Evolutionary conservation across 2,329 filamentous ascomycete species (phyloP).

Genomic region (Chlorencoelia australis): DNA sequence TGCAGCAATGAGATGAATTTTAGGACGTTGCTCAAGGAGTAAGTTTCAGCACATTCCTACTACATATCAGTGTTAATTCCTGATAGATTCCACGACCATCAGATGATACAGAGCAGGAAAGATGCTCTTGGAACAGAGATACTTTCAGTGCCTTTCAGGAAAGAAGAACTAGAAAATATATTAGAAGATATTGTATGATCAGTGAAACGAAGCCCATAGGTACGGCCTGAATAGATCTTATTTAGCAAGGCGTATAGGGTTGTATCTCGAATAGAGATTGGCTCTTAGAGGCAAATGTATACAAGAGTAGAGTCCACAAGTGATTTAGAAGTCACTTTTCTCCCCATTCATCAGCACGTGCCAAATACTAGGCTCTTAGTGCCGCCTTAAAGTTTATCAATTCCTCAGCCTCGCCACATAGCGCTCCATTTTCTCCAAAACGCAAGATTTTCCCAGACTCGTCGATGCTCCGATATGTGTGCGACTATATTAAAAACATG

Average conservation of each 20-base stretch:
- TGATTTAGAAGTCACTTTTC: no score
- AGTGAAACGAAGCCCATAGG: no score
- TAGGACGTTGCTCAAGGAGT: constrained; percentile 87
- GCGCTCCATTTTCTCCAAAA: no score
- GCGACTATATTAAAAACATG: constrained; percentile 7
- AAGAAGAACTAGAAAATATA: constrained; percentile 81
- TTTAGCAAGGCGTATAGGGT: constrained; percentile 9
- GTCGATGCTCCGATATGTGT: constrained; percentile 14
- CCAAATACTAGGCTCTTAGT: no score
- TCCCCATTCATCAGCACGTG: no score
- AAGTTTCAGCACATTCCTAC: constrained; percentile 25
- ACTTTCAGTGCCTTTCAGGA: constrained; percentile 73
- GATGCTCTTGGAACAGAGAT: constrained; percentile 79
- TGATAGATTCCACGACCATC: constrained; percentile 83
- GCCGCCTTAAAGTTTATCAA: no score
- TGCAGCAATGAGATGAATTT: constrained; percentile 96
- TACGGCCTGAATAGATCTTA: constrained; percentile 2
- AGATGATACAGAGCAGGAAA: constrained; percentile 86
- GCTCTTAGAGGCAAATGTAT: no score
- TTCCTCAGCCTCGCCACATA: no score
- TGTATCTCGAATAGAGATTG: neutral
- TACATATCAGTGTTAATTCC: constrained; percentile 20
- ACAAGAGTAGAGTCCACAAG: no score
- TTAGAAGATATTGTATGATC: constrained; percentile 56
- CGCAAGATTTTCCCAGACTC: no score